Base-by-base conservation (phyloP, 106 monocot species). In the Apostasia shenzhenica region DNA sequence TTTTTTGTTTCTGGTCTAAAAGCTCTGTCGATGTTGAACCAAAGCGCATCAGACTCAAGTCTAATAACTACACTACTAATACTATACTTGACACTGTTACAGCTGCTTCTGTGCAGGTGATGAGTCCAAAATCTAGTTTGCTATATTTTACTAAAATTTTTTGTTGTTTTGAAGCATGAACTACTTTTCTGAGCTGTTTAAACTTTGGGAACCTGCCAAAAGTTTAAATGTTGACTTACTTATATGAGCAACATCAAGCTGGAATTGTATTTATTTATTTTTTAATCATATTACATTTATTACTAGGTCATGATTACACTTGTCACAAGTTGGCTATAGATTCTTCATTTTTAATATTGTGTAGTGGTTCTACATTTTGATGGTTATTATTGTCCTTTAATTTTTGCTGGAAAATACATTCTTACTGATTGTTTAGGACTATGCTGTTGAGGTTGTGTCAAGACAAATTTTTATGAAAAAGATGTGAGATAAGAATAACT, bases 1-100 rank as follows among this genome's bases (percentile, higher is more conserved):
- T 81, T 26, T 97, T 82, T 78, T 66, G 89, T 47, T 97, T 97
- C 78, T 97, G 97, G 97, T 84, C 97, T 48, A 97, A 97, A 73
- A 97, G 82, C 38, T 64, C 86, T 70, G 92, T 97, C 60, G 97
- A 97, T 67, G 46, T 87, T 71, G 97, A 97, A 59, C 75, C 92
- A 63, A 89, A 85, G 63, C 80, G 97, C 65, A 97, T 97, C 79
- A 86, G 97, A 65, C 79, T 97, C 68, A 79, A 97, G 69, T 97
- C 97, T 68, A 97, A 81, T 70, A 92, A 86, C 71, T 97, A 97
- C 73, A 97, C 89, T 44, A 87, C 92, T 41, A 92, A 67, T 73
- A 92, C 92, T 40, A 82, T 97, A 58, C 92, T 97, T 61, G 97
- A 97, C 77, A 89, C 79, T 54, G 87, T 97, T 1, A 84, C 97